Evolutionary conservation across 768 basidiomycete genomes (phyloP).

Genomic region (Suillus subaureus): DNA sequence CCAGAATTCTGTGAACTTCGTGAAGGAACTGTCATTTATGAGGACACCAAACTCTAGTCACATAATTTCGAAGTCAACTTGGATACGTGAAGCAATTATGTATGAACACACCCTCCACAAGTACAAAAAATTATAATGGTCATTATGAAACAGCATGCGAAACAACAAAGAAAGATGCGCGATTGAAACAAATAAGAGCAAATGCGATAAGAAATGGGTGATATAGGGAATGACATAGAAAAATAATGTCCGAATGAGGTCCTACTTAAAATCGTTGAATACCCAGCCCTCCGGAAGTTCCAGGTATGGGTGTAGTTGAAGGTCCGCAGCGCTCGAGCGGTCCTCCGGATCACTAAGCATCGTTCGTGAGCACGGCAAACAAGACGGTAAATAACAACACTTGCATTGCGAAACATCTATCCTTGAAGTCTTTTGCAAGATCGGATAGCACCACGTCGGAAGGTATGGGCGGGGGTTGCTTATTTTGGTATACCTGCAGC

Average conservation of each 20-base stretch:
- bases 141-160: slow-evolving; percentile 29
- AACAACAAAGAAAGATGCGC: slow-evolving; percentile 15
- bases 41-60: background rate
- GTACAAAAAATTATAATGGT: slow-evolving; percentile 37
- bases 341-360: slow-evolving; percentile 73
- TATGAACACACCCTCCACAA: slow-evolving; percentile 20
- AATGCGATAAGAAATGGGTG: slow-evolving; percentile 29
- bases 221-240: slow-evolving; percentile 21
- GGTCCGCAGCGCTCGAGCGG: slow-evolving; percentile 77
- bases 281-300: slow-evolving; percentile 71
- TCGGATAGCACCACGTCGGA: slow-evolving; percentile 74
- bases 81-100: slow-evolving; percentile 31
- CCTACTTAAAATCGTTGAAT: slow-evolving; percentile 57
- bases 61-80: slow-evolving; percentile 3
- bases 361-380: slow-evolving; percentile 7
- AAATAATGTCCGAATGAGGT: slow-evolving; percentile 18
- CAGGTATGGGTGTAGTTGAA: slow-evolving; percentile 81
- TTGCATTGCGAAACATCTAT: slow-evolving; percentile 87
- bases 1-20: background rate
- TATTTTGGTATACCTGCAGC: slow-evolving; percentile 77
- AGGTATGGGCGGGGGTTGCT: slow-evolving; percentile 88
- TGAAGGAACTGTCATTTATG: background rate
- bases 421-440: slow-evolving; percentile 83
- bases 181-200: slow-evolving; percentile 21
- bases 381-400: slow-evolving; percentile 27